A percentile compares a stretch with the other conserved stretches of the same genome.
Conservation (phyloP, 345 rosid species). For the Eutrema heterophyllum region DNA sequence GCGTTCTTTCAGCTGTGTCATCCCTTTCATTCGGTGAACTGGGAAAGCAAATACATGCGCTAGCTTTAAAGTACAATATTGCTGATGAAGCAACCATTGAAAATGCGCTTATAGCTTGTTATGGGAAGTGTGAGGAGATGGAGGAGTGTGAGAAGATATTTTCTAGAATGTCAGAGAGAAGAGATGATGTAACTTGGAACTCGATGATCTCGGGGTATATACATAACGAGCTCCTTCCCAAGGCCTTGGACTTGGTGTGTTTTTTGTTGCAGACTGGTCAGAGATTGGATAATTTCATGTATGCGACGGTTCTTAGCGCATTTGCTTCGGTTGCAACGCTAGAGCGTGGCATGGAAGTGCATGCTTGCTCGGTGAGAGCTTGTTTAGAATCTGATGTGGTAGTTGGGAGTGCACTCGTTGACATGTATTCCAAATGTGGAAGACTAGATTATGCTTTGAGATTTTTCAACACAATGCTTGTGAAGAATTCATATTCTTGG, state of each 20-base stretch:
- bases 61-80: constrained; percentile 48
- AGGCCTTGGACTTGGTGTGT: constrained; percentile 85
- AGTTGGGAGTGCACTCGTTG: constrained; percentile 86
- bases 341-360: constrained; percentile 93
- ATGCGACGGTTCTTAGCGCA: constrained; percentile 94
- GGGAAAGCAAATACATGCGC: constrained; percentile 61
- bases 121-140: constrained; percentile 82
- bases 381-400: constrained; percentile 79
- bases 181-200: constrained; percentile 81
- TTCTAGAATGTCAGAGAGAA: constrained; percentile 68
- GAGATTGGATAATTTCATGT: constrained; percentile 66
- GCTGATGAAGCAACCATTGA: constrained; percentile 53
- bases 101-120: constrained; percentile 79
- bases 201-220: constrained; percentile 87
- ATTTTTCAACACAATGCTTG: constrained; percentile 62
- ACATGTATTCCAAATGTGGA: constrained; percentile 97
- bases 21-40: constrained; percentile 48
- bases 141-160: constrained; percentile 72
- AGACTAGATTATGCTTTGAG: constrained; percentile 83
- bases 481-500: constrained; percentile 87
- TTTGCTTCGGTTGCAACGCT: constrained; percentile 89
- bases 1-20: constrained; percentile 59
- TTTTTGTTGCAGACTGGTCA: constrained; percentile 72
- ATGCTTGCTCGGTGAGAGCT: constrained; percentile 73
- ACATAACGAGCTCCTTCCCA: constrained; percentile 60